These are phyloP conservation scores for Mycoemilia scoparia DNA, from an alignment of 192 early-diverging fungal genomes.

Conservation along the genomic window DNA sequence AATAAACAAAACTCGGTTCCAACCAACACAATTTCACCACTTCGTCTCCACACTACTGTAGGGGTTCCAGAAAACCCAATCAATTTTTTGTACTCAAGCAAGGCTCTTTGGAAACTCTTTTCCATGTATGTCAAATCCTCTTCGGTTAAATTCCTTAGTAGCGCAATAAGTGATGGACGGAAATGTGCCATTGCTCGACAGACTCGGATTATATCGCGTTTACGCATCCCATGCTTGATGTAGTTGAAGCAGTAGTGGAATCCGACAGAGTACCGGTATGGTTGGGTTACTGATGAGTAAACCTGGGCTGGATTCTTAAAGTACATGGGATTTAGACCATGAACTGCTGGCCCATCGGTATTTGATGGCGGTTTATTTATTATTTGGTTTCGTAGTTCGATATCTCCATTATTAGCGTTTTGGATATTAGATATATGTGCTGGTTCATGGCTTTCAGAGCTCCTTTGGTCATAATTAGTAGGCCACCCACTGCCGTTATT, in stretches of 20 bases:
- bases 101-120: conserved; percentile 83
- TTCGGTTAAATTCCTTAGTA: conserved; percentile 83
- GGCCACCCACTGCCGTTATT: neutral
- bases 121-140: conserved; percentile 95
- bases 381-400: conserved; percentile 8
- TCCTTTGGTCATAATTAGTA: neutral
- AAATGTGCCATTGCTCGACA: conserved; percentile 75
- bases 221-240: conserved; percentile 72
- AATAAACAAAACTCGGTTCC: conserved; percentile 91
- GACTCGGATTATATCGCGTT: conserved; percentile 74
- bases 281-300: conserved; percentile 59
- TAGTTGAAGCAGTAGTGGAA: conserved; percentile 80
- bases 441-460: neutral
- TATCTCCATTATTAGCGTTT: no score
- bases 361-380: conserved; percentile 17
- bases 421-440: neutral
- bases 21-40: conserved; percentile 85
- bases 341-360: conserved; percentile 21
- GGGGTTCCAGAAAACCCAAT: conserved; percentile 90
- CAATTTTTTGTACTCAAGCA: conserved; percentile 91
- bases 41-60: conserved; percentile 91
- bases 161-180: conserved; percentile 80
- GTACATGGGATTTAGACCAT: conserved; percentile 27
- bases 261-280: conserved; percentile 83
- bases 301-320: conserved; percentile 34